phyloP scores from a whole-genome alignment of 768 basidiomycete genomes.

The Tremella mesenterica region DNA sequence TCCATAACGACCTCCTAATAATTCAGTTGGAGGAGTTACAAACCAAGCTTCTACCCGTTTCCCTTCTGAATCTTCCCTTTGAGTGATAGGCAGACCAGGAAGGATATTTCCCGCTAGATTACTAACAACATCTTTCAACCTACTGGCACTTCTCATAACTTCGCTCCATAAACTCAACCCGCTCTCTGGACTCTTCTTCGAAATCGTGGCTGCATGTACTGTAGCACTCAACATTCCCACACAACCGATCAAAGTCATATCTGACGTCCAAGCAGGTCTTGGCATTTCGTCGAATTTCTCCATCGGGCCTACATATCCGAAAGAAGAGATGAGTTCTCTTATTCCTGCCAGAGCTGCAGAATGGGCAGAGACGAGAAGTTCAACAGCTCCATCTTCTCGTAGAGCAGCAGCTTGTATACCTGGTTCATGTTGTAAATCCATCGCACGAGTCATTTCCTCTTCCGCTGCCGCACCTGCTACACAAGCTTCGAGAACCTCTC shows the following conservation, averaged over 20 bases:
- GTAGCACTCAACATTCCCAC: constrained; percentile 25
- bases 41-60: not conserved
- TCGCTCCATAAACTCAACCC: constrained; percentile 25
- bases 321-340: constrained; percentile 16
- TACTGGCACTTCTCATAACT: constrained; percentile 28
- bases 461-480: constrained; percentile 33
- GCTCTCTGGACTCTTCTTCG: constrained; percentile 28
- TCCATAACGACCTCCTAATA: constrained; percentile 22
- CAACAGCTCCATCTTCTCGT: constrained; percentile 27
- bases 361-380: constrained; percentile 15
- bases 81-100: not conserved
- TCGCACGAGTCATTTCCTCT: constrained; percentile 31
- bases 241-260: constrained; percentile 68
- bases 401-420: constrained; percentile 17
- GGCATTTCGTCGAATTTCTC: constrained; percentile 31
- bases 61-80: constrained; percentile 1
- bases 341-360: constrained; percentile 11
- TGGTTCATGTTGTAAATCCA: constrained; percentile 12
- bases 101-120: constrained; percentile 11
- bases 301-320: constrained; percentile 37
- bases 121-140: constrained; percentile 24
- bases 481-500: constrained; percentile 35
- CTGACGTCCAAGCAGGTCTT: constrained; percentile 28
- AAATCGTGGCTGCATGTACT: constrained; percentile 56
- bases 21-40: constrained; percentile 1